Base-by-base conservation (phyloP, 2,329 filamentous ascomycete species). In the Westerdykella aurantiaca region DNA sequence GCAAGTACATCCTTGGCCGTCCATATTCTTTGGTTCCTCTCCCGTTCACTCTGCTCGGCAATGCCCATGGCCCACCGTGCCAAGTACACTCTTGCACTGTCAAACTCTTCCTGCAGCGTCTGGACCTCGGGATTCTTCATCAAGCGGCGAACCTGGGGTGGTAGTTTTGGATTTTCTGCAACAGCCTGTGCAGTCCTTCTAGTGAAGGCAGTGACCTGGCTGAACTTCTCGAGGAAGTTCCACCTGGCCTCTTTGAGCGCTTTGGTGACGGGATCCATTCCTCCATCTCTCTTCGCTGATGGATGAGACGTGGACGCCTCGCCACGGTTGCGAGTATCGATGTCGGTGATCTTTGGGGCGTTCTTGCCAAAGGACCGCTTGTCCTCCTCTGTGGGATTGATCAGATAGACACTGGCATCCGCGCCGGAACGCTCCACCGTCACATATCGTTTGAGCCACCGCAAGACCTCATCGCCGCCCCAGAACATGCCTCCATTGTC, bases 11-110 rank as follows among this genome's bases (percentile, higher is more conserved):
- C 93, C 51, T 83, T 83, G 1, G 88, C 91, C 0, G 90, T 96
- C 86, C 89, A 98, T 60, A 95, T 90, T 38, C 90, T 77, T 66
- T 90, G 85, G 41, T 82, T 86, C 18, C 85, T 76, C 57, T 98
- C 93, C 33, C 82, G 78, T 61, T 98, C 93, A 57, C 90, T 91
- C 71, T 98, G 93, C 66, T 98, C 94, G 0, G 93, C 90, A 51
- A 98, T 95, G 6, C 89, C 89, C 93, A 98, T 97, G 2, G 93
- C 93, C 93, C 93, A 98, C 50, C 93, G 79, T 17, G 93, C 93
- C 33, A 98, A 76, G 62, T 98, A 98, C 47, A 98, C 77, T 51
- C 93, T 80, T 4, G 94, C 93, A 58, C 89, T 95, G 72, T 98
- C 94, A 57, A 96, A 98, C 63, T 98, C 94, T 47, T 97, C 90